Conservation (phyloP, 164 flowering plant species). For the Houttuynia cordata region DNA sequence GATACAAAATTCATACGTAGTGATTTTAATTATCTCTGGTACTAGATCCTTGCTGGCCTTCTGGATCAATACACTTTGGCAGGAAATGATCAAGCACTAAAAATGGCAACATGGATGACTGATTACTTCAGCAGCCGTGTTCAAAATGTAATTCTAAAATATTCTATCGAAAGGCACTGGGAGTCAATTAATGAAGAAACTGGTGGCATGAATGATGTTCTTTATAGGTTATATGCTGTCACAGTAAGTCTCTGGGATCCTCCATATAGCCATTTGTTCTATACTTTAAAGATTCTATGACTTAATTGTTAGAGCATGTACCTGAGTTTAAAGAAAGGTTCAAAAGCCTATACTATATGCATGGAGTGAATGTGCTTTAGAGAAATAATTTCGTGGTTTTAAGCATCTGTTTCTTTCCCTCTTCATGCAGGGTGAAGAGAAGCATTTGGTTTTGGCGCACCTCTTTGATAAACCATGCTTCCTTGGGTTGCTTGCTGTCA, state of each 20-base stretch:
- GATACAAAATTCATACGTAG: not conserved
- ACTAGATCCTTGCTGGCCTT: slow-evolving; percentile 82
- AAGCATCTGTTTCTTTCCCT: not conserved
- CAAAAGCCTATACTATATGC: no score
- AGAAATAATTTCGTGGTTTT: no score
- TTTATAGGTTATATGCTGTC: slow-evolving; percentile 52
- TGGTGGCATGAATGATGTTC: slow-evolving; percentile 98
- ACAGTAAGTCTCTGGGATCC: slow-evolving; percentile 25
- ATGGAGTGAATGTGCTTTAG: no score
- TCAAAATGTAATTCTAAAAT: slow-evolving; percentile 48
- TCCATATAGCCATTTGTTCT: no score
- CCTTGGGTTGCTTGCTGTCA: slow-evolving; percentile 71
- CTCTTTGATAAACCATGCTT: slow-evolving; percentile 98
- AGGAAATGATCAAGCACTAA: slow-evolving; percentile 44
- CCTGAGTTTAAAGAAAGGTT: no score
- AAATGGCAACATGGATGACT: slow-evolving; percentile 67
- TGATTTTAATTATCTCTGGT: not conserved
- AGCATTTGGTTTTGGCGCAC: slow-evolving; percentile 71
- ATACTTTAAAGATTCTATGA: no score
- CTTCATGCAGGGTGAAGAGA: slow-evolving; percentile 37
- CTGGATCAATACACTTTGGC: slow-evolving; percentile 73
- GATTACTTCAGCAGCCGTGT: slow-evolving; percentile 80
- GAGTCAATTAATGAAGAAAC: slow-evolving; percentile 67
- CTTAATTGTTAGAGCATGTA: no score
- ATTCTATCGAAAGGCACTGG: slow-evolving; percentile 59